Evolutionary conservation across 2,329 filamentous ascomycete genomes (phyloP).

Genomic region (Colletotrichum sp.): DNA sequence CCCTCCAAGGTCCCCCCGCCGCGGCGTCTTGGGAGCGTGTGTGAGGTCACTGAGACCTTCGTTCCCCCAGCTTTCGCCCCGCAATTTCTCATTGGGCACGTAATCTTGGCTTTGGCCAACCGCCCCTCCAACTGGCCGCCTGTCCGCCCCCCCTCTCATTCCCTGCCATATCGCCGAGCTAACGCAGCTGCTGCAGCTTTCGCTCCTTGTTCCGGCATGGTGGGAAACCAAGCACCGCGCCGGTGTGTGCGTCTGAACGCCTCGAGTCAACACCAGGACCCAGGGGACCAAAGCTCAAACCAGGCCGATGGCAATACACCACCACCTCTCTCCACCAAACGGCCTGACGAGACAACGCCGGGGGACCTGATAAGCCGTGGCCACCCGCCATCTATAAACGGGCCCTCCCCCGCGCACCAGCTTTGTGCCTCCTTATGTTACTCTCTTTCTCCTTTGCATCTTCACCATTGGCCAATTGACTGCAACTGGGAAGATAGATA

Average conservation of each 20-base stretch:
- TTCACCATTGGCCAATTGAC: background rate
- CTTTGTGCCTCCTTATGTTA: background rate
- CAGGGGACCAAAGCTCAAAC: background rate
- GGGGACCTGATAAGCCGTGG: constrained; percentile 15
- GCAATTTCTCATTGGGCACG: constrained; percentile 1
- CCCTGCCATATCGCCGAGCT: background rate
- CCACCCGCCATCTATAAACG: constrained; percentile 22
- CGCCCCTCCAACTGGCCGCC: background rate
- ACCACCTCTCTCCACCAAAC: background rate
- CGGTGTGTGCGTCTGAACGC: background rate
- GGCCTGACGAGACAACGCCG: background rate
- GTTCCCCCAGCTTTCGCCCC: constrained; percentile 13
- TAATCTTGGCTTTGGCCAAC: constrained; percentile 9
- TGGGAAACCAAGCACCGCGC: background rate
- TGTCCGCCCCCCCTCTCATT: background rate
- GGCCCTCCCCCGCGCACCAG: background rate
- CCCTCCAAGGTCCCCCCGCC: background rate
- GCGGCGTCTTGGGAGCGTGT: background rate
- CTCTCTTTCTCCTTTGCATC: background rate
- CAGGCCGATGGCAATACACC: background rate
- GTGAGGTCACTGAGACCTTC: background rate
- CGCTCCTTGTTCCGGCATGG: background rate
- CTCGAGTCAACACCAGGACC: constrained; percentile 10
- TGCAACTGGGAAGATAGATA: background rate
- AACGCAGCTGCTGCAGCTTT: background rate